Evolutionary conservation across 2,329 filamentous ascomycete species (phyloP), one percentile per base, ranked within the genome.

Genomic region (Didymosphaeria variabile): DNA sequence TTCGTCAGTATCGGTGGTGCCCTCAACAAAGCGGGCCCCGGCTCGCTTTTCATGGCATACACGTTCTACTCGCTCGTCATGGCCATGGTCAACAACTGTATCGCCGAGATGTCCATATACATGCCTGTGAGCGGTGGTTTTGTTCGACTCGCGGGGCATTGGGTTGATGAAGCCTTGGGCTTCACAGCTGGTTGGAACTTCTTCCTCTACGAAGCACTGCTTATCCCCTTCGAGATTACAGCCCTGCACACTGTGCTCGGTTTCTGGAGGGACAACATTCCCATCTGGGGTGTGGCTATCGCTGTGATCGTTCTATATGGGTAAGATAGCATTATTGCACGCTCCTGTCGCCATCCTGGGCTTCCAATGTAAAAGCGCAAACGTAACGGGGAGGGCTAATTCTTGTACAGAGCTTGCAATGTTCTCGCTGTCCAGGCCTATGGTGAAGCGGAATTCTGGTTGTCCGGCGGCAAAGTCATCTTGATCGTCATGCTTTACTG

Each of bases 61-160:
- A 79, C 81, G 36, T 64, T 87, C 46, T 88, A 90, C 72, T 81
- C 80, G 40, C 73, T 79, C 68, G 70, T 89, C 57, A 81, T 90
- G 61, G 87, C 80, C 26, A 79, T 88, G 50, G 85, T 90, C 71
- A 90, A 89, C 81, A 90, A 89, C 71, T 84, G 83, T 63, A 81
- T 89, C 61, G 88, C 88, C 9, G 88, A 90, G 73, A 90, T 90
- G 88, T 84, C 81, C 32, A 82, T 83, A 40, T 85, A 85, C 63
- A 87, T 88, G 82, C 88, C 88, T 26, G 83, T 90, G 50, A 84
- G 82, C 45, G 87, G 88, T 64, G 86, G 86, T 2, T 90, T 89
- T 71, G 85, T 90, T 65, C 86, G 88, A 61, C 82, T 90, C 69
- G 87, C 87, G 5, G 87, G 87, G 31, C 81, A 87, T 66, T 90